Base-by-base conservation (phyloP, 768 basidiomycete species). In the Leccinum rimulosum region DNA sequence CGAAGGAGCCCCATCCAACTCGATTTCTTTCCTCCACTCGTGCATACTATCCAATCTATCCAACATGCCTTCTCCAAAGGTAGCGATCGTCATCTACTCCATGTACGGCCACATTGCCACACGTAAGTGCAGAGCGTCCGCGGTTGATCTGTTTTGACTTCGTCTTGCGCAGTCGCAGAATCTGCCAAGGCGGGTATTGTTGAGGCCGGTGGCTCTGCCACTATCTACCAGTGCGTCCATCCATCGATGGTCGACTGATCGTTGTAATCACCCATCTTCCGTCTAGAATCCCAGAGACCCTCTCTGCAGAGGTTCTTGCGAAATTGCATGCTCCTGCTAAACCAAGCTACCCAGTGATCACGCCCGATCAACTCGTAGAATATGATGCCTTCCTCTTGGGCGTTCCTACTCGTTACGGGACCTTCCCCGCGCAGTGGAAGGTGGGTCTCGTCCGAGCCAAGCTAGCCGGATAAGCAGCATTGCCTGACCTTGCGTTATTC, bases 211-310 rank as follows among this genome's bases (percentile, higher is more conserved):
- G 86, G 86, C 4, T 68, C 72, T 4, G 82, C 77, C 11, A 70
- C 68, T 40, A 83, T 87, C 61, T 83, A 75, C 70, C 84, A 86
- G 85, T 86, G 64, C 58, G 82, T 78, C 8, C 38, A 4, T 49
- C n/a, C 12, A 1, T 9, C 15, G 14, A n/a, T 36, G 33, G 51
- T 19, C 6, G 60, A 36, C n/a, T 11, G 7, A 30, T 45, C 27
- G 19, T 12, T 38, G 4, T 52, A 9, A 61, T 51, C 35, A 8
- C 58, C 40, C 15, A 28, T 19, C 38, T n/a, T 30, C 10, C 28
- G n/a, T 22, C 12, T 35, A 91, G 89, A 72, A 82, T 95, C 58
- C 70, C 84, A 52, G 93, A 95, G 76, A 95, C 92, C 3, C 86
- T 96, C 56, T 65, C 88, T 3, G 67, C 76, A 7, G 89, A 91